phyloP scores from a whole-genome alignment of 2,329 filamentous ascomycete species.

The Massarina eburnea region DNA sequence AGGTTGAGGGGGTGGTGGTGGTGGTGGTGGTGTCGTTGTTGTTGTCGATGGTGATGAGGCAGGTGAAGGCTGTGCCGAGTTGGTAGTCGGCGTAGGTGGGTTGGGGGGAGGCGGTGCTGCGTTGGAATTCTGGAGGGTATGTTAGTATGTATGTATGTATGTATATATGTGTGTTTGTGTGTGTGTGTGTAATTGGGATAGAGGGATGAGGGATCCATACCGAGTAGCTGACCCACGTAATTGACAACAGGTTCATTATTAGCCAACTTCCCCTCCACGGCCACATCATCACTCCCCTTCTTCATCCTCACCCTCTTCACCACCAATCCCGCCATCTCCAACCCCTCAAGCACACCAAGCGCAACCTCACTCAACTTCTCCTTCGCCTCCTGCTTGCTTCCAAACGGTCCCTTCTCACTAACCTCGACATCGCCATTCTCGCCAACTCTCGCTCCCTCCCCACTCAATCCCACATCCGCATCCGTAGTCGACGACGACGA shows the following conservation, averaged over 20 bases:
- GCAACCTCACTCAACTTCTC: conserved; percentile 42
- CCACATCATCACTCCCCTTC: not conserved
- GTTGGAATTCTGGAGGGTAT: conserved; percentile 32
- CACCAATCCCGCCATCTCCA: conserved; percentile 25
- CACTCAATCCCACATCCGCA: not conserved
- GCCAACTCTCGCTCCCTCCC: not conserved
- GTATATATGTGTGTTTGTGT: not conserved
- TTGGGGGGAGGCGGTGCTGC: conserved; percentile 19
- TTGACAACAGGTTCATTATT: conserved; percentile 27
- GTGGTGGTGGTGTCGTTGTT: too few relatives aligned
- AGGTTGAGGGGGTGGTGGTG: conserved; percentile 22
- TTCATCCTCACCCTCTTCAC: conserved; percentile 7
- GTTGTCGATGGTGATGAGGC: conserved; percentile 30
- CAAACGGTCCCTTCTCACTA: conserved; percentile 26
- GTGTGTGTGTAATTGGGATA: not conserved
- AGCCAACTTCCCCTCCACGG: conserved; percentile 1
- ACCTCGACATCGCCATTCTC: conserved; percentile 17
- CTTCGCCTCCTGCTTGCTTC: conserved; percentile 47
- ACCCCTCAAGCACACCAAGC: conserved; percentile 24
- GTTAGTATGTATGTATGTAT: not conserved
- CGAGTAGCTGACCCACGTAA: conserved; percentile 44
- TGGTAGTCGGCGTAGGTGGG: conserved; percentile 43
- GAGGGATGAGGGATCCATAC: conserved; percentile 21
- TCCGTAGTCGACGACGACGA: not conserved
- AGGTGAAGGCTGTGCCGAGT: conserved; percentile 34